Percentiles rank a stretch among this genome's conserved stretches.
Conservation (phyloP, 192 early-diverging fungal species). For the Chytriomyces sp. region DNA sequence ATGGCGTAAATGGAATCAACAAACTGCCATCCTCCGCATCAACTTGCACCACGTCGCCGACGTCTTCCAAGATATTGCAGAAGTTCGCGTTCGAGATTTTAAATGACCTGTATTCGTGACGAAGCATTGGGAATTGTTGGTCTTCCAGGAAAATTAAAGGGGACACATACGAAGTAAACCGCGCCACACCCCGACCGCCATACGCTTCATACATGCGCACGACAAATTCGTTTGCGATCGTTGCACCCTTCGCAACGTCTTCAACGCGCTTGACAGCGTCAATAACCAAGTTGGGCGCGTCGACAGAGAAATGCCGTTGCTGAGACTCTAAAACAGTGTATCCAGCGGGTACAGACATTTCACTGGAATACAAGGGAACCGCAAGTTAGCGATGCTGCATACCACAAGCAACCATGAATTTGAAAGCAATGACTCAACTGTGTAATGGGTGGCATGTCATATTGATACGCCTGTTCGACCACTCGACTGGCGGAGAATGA, state of each 20-base stretch:
- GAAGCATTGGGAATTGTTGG: neutral
- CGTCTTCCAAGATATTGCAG: slow-evolving; percentile 85
- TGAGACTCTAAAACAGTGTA: neutral
- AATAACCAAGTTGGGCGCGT: slow-evolving; percentile 76
- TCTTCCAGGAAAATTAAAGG: neutral
- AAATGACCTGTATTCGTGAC: slow-evolving; percentile 46
- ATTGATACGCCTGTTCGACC: slow-evolving; percentile 84
- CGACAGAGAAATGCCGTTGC: slow-evolving; percentile 34
- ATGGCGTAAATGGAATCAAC: slow-evolving; percentile 33
- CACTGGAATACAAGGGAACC: neutral
- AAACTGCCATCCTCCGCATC: slow-evolving; percentile 23
- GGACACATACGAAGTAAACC: slow-evolving; percentile 47
- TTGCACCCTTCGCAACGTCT: neutral
- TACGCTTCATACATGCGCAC: slow-evolving; percentile 89
- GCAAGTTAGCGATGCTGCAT: neutral
- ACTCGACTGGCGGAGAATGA: slow-evolving; percentile 81
- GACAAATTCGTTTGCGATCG: slow-evolving; percentile 57
- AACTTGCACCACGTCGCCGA: slow-evolving; percentile 29
- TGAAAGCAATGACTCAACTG: slow-evolving; percentile 17
- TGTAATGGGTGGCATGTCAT: slow-evolving; percentile 80
- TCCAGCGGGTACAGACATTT: neutral
- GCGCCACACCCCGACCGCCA: slow-evolving; percentile 76
- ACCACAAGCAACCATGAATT: neutral
- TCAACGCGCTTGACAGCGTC: slow-evolving; percentile 92
- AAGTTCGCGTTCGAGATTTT: slow-evolving; percentile 50